Conservation (phyloP, 805 yeast genomes). For the Yarrowia divulgata region DNA sequence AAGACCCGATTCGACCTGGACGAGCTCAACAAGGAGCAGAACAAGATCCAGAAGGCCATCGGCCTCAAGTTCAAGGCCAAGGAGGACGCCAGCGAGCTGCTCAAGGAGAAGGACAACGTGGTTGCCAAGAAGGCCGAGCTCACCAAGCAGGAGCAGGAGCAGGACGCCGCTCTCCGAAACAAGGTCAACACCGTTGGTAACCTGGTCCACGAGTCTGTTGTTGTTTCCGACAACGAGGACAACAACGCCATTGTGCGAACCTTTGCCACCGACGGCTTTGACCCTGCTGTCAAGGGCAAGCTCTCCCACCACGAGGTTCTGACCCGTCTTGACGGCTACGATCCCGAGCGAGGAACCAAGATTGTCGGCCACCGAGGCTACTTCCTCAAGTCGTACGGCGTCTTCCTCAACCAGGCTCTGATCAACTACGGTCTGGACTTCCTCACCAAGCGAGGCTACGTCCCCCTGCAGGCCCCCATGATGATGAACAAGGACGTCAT, state of each 20-base stretch:
- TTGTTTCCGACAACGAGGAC: conserved; percentile 85
- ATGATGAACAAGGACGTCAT: conserved; percentile 99
- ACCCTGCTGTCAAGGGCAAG: conserved; percentile 75
- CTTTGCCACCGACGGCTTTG: conserved; percentile 84
- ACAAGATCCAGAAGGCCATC: conserved; percentile 90
- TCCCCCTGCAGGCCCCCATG: conserved; percentile 96
- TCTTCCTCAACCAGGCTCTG: conserved; percentile 95
- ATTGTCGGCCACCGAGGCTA: conserved; percentile 99
- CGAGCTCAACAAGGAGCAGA: conserved; percentile 84
- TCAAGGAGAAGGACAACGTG: conserved; percentile 79
- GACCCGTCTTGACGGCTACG: conserved; percentile 94
- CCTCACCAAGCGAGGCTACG: conserved; percentile 78
- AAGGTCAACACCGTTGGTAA: conserved; percentile 94
- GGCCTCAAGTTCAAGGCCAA: conserved; percentile 92
- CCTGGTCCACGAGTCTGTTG: conserved; percentile 91
- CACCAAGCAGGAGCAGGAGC: conserved; percentile 73
- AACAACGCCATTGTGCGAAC: conserved; percentile 85
- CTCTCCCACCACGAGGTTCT: conserved; percentile 96
- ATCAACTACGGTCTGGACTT: conserved; percentile 93
- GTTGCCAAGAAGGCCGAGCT: conserved; percentile 73
- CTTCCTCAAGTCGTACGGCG: conserved; percentile 94
- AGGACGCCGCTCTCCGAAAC: conserved; percentile 73
- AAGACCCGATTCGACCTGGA: conserved; percentile 88
- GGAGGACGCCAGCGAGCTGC: conserved; percentile 87
- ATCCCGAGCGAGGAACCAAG: conserved; percentile 98